These are phyloP conservation scores for Somion occarium DNA, from an alignment of 1,284 basidiomycete genomes.

Conservation along the genomic window DNA sequence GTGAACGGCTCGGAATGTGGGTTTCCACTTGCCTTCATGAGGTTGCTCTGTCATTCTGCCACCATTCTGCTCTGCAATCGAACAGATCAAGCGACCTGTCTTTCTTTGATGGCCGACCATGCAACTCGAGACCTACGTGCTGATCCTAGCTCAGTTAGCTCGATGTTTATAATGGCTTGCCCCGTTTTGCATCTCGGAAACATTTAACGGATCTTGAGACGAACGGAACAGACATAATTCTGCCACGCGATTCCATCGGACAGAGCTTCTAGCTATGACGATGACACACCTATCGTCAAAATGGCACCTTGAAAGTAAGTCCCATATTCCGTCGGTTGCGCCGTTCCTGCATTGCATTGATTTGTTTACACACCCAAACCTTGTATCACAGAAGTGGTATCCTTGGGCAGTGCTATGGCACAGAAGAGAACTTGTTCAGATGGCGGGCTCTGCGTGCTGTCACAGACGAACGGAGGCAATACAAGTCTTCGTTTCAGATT, in stretches of 20 bases:
- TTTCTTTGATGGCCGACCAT: slow-evolving; percentile 14
- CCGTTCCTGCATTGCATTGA: not conserved
- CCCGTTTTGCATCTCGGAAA: not conserved
- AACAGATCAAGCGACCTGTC: slow-evolving; percentile 5
- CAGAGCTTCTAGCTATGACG: not conserved
- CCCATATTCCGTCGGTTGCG: not conserved
- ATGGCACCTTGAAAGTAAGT: not conserved
- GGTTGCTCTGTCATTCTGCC: slow-evolving; percentile 17
- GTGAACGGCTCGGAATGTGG: slow-evolving; percentile 16
- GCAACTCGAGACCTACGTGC: not conserved
- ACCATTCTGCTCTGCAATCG: not conserved
- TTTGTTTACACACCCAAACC: not conserved
- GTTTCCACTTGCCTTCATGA: slow-evolving; percentile 13
- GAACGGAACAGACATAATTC: not conserved
- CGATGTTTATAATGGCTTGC: not conserved
- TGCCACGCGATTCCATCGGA: not conserved
- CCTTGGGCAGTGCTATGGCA: not conserved
- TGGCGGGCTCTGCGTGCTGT: not conserved
- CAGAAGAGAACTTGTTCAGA: not conserved
- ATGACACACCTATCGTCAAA: not conserved
- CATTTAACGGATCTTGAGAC: not conserved
- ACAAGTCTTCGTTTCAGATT: slow-evolving; percentile 5
- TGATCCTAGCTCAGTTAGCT: not conserved
- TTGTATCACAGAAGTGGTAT: not conserved
- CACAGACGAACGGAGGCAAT: slow-evolving; percentile 6